A percentile compares a stretch with the other conserved stretches of the same genome.
phyloP scores from a whole-genome alignment of 176 grass and related monocot genomes.

The Pharus latifolius region DNA sequence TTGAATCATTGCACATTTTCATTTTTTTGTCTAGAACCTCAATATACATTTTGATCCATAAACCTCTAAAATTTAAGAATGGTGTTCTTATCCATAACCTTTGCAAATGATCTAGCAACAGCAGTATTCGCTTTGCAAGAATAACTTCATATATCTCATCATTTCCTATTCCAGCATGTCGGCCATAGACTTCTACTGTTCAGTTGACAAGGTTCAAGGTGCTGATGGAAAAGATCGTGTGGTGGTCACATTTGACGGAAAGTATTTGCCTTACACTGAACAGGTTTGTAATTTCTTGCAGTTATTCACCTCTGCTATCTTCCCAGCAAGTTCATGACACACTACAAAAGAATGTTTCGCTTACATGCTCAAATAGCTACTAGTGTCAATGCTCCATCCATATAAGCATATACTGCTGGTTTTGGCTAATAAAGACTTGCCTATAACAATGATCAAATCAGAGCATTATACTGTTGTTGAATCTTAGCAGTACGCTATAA shows the following conservation, averaged over 20 bases:
- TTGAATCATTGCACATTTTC: background rate
- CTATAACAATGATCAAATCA: no score
- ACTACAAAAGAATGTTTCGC: background rate
- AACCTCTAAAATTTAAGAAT: background rate
- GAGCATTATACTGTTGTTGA: background rate
- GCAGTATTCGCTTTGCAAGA: background rate
- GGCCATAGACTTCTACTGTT: constrained; percentile 92
- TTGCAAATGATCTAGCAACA: background rate
- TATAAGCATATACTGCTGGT: no score
- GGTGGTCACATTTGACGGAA: constrained; percentile 83
- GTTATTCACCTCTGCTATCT: background rate
- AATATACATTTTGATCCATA: background rate
- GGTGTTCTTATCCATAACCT: background rate
- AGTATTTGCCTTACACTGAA: constrained; percentile 86
- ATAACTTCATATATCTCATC: background rate
- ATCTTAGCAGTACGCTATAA: no score
- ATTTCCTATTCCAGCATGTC: constrained; percentile 60
- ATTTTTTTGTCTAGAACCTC: background rate
- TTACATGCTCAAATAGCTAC: background rate
- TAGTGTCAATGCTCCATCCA: background rate
- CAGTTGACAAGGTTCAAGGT: constrained; percentile 81
- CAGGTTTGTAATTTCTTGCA: constrained; percentile 47
- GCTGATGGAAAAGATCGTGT: constrained; percentile 80
- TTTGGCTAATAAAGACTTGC: no score
- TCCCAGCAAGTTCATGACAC: background rate